A percentile compares a stretch with the other conserved stretches of the same genome.
phyloP scores from a whole-genome alignment of 441 rosid genomes.

The Aleurites moluccanus region DNA sequence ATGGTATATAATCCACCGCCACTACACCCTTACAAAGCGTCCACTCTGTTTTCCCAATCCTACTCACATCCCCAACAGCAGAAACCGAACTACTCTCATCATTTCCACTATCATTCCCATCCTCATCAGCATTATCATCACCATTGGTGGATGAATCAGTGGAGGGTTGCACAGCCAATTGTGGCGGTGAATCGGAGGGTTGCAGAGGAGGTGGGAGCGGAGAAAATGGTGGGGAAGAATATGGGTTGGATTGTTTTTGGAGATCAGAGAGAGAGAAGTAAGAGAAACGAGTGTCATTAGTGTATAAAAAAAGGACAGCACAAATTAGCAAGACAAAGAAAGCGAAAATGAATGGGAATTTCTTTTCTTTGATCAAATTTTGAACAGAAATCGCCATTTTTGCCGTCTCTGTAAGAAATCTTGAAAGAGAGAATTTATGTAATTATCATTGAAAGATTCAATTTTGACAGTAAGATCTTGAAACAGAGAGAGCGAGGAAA shows the following conservation, averaged over 20 bases:
- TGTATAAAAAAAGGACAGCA: conserved; percentile 38
- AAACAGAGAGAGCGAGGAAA: background rate
- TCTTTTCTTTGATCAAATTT: conserved; percentile 33
- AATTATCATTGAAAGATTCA: background rate
- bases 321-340: conserved; percentile 41
- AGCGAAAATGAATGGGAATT: conserved; percentile 37
- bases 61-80: background rate
- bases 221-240: conserved; percentile 13
- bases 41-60: conserved; percentile 39
- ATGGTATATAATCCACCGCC: conserved; percentile 74
- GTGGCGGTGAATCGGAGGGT: background rate
- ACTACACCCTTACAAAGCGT: conserved; percentile 40
- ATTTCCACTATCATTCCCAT: background rate
- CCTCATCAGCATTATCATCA: background rate
- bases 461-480: background rate
- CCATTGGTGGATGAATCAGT: background rate
- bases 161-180: background rate
- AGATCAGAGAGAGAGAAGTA: conserved; percentile 33
- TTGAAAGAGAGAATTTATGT: background rate
- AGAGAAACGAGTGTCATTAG: conserved; percentile 32
- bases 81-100: background rate
- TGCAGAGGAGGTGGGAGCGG: background rate
- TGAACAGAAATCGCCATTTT: conserved; percentile 34
- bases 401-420: background rate
- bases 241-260: conserved; percentile 18